phyloP scores from a whole-genome alignment of 179 eudicot species.

The Silene noctiflora region DNA sequence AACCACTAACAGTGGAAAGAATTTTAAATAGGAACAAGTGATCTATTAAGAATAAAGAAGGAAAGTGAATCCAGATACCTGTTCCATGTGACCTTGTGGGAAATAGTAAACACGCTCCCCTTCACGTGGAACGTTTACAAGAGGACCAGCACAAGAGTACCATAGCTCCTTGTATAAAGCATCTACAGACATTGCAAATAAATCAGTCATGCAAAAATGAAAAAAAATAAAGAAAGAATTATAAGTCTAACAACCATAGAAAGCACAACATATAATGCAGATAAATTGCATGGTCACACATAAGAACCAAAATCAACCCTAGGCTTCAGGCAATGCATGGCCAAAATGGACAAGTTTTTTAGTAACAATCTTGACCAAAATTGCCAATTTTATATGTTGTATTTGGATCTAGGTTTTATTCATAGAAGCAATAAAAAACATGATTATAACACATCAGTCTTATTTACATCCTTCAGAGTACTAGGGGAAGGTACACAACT shows the following conservation, averaged over 20 bases:
- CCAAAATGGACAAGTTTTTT: not conserved
- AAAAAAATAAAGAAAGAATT: not conserved
- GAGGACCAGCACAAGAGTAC: slow-evolving; percentile 98
- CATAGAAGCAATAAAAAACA: not conserved
- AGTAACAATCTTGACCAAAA: not conserved
- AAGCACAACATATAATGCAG: slow-evolving; percentile 1
- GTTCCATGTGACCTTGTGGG: slow-evolving; percentile 98
- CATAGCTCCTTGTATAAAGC: slow-evolving; percentile 80
- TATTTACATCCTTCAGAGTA: not conserved
- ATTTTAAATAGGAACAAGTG: not conserved
- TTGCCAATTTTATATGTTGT: not conserved
- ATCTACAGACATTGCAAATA: slow-evolving; percentile 38
- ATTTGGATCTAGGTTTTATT: not conserved
- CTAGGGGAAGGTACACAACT: not conserved
- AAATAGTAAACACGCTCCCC: slow-evolving; percentile 88
- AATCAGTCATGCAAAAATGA: not conserved
- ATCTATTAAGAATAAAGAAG: slow-evolving; percentile 3
- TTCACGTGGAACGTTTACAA: slow-evolving; percentile 73
- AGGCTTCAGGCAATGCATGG: not conserved
- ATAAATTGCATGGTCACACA: not conserved
- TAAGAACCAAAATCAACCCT: not conserved
- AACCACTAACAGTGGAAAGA: not conserved
- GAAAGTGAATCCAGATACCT: slow-evolving; percentile 42
- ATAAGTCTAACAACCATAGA: not conserved
- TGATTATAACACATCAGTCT: not conserved